phyloP scores from a whole-genome alignment of 164 flowering plant species.

The Cinnamomum micranthum region DNA sequence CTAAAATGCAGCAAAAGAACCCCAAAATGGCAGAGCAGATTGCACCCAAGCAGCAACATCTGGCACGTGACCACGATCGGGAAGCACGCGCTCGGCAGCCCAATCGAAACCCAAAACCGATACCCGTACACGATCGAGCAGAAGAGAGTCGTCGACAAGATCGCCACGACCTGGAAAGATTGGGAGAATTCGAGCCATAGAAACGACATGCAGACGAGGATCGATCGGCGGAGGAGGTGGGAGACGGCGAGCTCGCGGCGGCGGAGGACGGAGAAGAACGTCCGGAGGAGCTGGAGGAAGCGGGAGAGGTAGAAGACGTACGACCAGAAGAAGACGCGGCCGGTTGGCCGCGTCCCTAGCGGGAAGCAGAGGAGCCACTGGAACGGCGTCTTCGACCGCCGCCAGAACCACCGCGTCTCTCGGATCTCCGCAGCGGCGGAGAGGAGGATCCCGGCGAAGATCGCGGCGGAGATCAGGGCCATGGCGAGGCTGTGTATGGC shows the following conservation, averaged over 20 bases:
- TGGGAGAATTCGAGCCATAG: slow-evolving; percentile 93
- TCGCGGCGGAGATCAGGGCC: slow-evolving; percentile 48
- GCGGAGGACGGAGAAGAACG: slow-evolving; percentile 47
- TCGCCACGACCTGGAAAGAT: slow-evolving; percentile 78
- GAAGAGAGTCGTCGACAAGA: slow-evolving; percentile 44
- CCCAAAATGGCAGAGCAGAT: slow-evolving; percentile 60
- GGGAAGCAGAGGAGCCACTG: slow-evolving; percentile 94
- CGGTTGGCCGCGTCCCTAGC: slow-evolving; percentile 75
- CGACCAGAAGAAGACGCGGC: slow-evolving; percentile 93
- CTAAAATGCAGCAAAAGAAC: slow-evolving; percentile 63
- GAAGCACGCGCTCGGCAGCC: slow-evolving; percentile 50
- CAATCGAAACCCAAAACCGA: slow-evolving; percentile 71
- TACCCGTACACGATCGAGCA: slow-evolving; percentile 70
- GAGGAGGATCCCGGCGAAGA: slow-evolving; percentile 58
- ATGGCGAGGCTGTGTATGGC: slow-evolving; percentile 62
- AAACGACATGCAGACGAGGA: slow-evolving; percentile 51
- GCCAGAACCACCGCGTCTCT: slow-evolving; percentile 83
- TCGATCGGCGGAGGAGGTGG: slow-evolving; percentile 55
- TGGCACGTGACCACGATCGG: slow-evolving; percentile 63
- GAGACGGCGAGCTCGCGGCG: slow-evolving; percentile 41
- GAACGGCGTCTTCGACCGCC: slow-evolving; percentile 55
- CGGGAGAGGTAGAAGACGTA: slow-evolving; percentile 70
- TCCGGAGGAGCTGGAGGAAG: slow-evolving; percentile 55
- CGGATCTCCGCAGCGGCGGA: slow-evolving; percentile 77
- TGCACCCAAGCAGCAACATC: slow-evolving; percentile 50